Evolutionary conservation across 1,284 basidiomycete species (phyloP), one percentile per base, ranked within the genome.

Genomic region (Apiotrichum domesticum): DNA sequence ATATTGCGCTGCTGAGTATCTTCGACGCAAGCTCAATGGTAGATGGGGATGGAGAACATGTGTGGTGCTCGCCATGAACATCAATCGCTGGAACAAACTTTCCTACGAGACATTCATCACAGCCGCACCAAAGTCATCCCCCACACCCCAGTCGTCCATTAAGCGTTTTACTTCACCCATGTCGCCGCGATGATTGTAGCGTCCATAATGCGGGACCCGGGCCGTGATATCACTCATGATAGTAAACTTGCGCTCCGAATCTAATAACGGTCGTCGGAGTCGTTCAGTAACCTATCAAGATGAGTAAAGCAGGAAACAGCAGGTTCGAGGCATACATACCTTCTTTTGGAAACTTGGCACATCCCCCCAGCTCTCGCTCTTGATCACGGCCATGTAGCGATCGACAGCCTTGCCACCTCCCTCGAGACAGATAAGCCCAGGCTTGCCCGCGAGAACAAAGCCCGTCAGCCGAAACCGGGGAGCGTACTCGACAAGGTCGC

Each of bases 291-390:
- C 74, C 74, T 75, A 58, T 6, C 41, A 15, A 13, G 41, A 42
- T 10, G 6, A 15, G 8, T 8, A 42, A 6, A 56, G 41, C 34
- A 2, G 11, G 11, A 4, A 35, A 6, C 29, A 44, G 46, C 46
- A 55, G 56, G 14, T 15, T 42, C 8, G 13, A 14, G 5, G 46
- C 32, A n/a, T 21, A 62, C 68, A 49, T 43, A 72, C 75, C 66
- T 77, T 77, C 59, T 77, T 78, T 58, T 79, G 78, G 51, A 72
- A 77, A 2, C 74, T 70, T 0, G 78, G 78, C 10, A 79, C 76
- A 54, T 79, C 78, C 8, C 68, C 65, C 78, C 78, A 79, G 34
- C 73, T 76, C 51, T 75, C 73, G 15, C 66, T 66, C 59, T 79
- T 79, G 62, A 79, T 78, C n/a, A 71, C 70, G 8, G 62, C 59